phyloP scores from a whole-genome alignment of 805 yeast genomes.

The Candida jianshihensis region DNA sequence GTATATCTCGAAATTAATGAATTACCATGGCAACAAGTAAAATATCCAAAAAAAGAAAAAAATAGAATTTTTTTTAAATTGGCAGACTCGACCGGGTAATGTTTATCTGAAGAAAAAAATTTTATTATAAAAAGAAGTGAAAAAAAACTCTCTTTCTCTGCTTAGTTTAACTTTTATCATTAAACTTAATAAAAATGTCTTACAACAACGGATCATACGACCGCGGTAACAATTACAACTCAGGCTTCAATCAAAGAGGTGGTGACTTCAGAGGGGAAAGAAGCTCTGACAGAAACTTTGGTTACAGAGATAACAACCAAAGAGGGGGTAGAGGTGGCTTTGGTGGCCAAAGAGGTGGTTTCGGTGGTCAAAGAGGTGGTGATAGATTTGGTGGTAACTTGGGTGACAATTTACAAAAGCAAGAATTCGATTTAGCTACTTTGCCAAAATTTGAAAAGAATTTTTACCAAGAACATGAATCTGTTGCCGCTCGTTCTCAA shows the following conservation, averaged over 20 bases:
- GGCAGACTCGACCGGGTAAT: too few species aligned
- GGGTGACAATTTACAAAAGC: constrained; percentile 56
- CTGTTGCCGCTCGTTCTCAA: constrained; percentile 68
- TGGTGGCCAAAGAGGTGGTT: constrained; percentile 30
- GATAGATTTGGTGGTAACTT: constrained; percentile 36
- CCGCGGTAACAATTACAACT: constrained; percentile 15
- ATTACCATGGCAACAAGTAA: too few species aligned
- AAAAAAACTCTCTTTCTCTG: background rate
- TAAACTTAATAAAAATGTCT: constrained; percentile 8
- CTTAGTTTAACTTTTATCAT: background rate
- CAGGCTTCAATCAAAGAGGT: constrained; percentile 21
- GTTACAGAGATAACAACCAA: constrained; percentile 29
- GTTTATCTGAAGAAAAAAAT: too few species aligned
- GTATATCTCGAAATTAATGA: too few species aligned
- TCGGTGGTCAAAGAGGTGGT: constrained; percentile 27
- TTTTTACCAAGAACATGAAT: constrained; percentile 82
- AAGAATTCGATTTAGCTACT: constrained; percentile 71
- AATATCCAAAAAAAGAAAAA: too few species aligned
- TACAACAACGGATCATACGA: constrained; percentile 14
- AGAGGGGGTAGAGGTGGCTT: constrained; percentile 34
- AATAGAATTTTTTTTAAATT: too few species aligned
- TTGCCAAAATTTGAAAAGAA: constrained; percentile 92
- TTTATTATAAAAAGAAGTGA: too few species aligned
- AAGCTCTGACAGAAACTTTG: constrained; percentile 28
- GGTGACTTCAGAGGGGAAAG: constrained; percentile 25